A percentile compares a stretch with the other conserved stretches of the same genome.
Conservation (phyloP, 1,139 yeast species). For the Diutina mesorugosa region DNA sequence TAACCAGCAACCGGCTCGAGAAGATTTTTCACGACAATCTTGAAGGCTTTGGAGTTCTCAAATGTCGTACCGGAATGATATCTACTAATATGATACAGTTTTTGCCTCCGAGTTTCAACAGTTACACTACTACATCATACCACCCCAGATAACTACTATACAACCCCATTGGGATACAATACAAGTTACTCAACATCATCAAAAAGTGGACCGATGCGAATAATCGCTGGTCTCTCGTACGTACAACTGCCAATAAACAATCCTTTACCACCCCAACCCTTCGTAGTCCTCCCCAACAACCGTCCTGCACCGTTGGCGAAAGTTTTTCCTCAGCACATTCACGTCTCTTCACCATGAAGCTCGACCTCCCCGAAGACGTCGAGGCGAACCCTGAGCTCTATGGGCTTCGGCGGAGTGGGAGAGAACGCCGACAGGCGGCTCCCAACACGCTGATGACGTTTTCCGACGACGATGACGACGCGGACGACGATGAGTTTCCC, state of each 20-base stretch:
- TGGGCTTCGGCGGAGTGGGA: conserved; percentile 78
- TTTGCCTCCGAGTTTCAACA: not conserved
- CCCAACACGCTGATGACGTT: conserved; percentile 7
- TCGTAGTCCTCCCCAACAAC: not conserved
- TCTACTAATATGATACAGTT: not conserved
- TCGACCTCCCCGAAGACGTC: conserved; percentile 6
- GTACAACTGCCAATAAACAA: not conserved
- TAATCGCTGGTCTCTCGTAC: not conserved
- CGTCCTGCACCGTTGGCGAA: not conserved
- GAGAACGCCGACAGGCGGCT: conserved; percentile 33
- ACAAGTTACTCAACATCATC: not conserved
- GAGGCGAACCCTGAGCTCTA: conserved; percentile 68
- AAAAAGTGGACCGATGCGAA: not conserved
- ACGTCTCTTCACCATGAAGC: not conserved
- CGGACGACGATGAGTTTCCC: conserved; percentile 14
- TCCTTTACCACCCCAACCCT: not conserved
- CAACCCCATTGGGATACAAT: not conserved
- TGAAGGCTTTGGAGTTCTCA: not conserved
- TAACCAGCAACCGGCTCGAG: not conserved
- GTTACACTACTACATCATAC: not conserved
- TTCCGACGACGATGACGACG: conserved; percentile 14
- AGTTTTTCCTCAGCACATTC: not conserved
- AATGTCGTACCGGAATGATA: not conserved
- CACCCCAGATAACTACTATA: not conserved
- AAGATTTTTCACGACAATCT: too few species aligned